Base-by-base conservation (phyloP, 148 eudicot genomes). In the Euryodendron excelsum region DNA sequence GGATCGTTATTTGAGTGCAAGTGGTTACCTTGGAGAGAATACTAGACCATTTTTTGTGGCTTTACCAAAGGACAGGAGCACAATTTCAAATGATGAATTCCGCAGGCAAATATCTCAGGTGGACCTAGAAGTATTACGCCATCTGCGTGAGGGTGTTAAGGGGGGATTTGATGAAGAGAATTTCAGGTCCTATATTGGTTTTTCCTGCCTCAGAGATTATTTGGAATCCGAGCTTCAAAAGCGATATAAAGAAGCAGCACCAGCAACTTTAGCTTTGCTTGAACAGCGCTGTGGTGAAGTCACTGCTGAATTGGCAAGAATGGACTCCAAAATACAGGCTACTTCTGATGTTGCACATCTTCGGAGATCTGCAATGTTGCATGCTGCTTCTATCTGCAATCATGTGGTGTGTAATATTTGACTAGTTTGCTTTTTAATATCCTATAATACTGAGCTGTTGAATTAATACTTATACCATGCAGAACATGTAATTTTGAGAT, bases 91-190 rank as follows among this genome's bases (percentile, higher is more conserved):
- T 83, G 99, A 93, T 25, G 99, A 96, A 71, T 96, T 93, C 78
- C 98, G 98, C 55, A 86, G 87, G 78, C 93, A 93, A 83, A 93
- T 96, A 83, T 84, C 90, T 78, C 97, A 90, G 79, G 93, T 96
- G 65, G 99, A 96, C 72, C 70, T 86, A 8, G 95, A 93, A 84
- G 85, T 96, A 50, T 5, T 87, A 36, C 85, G 77, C 69, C 88
- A 93, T 85, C 82, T 96, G 71, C 95, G 90, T 76, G 94, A 96
- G n/a, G 87, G 91, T 79, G 89, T 96, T 59, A 89, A 86, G 71
- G 99, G 98, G 37, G 99, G 99, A 52, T 96, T 86, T 87, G 95
- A 96, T 85, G 99, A 96, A 82, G 98, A 96, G 31, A 96, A 96
- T 69, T 96, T 87, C 65, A 88, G 85, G 77, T 87, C 93, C 69